Conservation (phyloP, 106 monocot species). For the Dactylorhiza incarnata region DNA sequence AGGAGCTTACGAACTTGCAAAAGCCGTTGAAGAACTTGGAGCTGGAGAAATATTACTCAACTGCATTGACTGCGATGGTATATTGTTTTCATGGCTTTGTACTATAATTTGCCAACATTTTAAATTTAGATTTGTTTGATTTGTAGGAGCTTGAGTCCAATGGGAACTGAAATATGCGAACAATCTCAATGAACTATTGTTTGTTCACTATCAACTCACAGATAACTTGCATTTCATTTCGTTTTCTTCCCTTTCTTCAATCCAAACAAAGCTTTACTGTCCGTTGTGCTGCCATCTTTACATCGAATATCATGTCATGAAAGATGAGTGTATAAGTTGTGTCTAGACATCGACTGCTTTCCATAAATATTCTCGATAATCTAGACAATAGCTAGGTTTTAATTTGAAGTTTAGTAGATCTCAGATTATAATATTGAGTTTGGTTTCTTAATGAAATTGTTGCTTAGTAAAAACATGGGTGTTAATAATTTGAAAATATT, state of each 20-base stretch:
- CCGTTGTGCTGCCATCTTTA: neutral
- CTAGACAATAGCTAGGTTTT: neutral
- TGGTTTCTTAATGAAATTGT: neutral
- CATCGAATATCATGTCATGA: neutral
- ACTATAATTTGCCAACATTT: neutral
- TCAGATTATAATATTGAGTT: neutral
- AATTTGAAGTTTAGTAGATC: neutral
- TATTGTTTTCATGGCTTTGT: neutral
- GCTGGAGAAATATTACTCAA: slow-evolving; percentile 95
- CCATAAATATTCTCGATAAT: neutral
- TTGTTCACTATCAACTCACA: neutral
- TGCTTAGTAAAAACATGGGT: neutral
- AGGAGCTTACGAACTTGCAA: slow-evolving; percentile 96
- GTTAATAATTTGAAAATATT: slow-evolving; percentile 3
- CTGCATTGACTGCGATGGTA: slow-evolving; percentile 96
- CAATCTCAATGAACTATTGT: neutral
- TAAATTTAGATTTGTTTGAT: neutral
- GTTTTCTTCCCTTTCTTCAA: neutral
- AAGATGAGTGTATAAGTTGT: neutral
- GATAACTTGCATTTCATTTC: neutral
- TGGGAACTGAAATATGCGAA: neutral
- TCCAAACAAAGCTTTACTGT: neutral
- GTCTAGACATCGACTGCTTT: neutral
- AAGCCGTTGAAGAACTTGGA: slow-evolving; percentile 92
- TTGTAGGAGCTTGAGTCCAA: neutral